Evolutionary conservation across 495 filamentous ascomycete genomes (phyloP).

Genomic region (Podospora australis): DNA sequence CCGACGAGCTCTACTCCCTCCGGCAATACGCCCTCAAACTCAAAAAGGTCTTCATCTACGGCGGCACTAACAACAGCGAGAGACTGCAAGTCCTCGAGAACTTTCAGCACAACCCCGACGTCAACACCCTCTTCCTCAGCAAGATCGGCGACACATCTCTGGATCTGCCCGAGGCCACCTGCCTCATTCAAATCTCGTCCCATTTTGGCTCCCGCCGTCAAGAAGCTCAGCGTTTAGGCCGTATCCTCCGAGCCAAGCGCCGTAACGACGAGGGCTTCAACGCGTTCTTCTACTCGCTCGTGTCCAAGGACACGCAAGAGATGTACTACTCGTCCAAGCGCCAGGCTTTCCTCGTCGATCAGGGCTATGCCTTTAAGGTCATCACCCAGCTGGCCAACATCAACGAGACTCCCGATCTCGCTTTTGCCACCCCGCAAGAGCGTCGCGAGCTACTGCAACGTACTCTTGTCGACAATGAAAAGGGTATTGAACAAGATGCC

Average conservation of each 20-base stretch:
- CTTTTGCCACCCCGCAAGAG: slow-evolving; percentile 73
- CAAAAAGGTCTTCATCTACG: slow-evolving; percentile 87
- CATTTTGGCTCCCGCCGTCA: slow-evolving; percentile 97
- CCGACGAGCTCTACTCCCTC: slow-evolving; percentile 94
- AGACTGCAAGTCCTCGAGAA: slow-evolving; percentile 88
- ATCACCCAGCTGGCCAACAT: slow-evolving; percentile 94
- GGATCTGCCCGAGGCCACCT: slow-evolving; percentile 93
- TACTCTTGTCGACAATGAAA: slow-evolving; percentile 88
- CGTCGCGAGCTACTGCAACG: slow-evolving; percentile 82
- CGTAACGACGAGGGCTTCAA: slow-evolving; percentile 99
- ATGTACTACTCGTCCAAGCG: slow-evolving; percentile 98
- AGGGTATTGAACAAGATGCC: slow-evolving; percentile 66
- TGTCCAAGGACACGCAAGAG: slow-evolving; percentile 94
- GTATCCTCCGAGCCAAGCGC: slow-evolving; percentile 92
- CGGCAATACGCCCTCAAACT: slow-evolving; percentile 78
- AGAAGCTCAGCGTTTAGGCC: slow-evolving; percentile 89
- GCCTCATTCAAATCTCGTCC: slow-evolving; percentile 95
- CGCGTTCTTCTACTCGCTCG: slow-evolving; percentile 97
- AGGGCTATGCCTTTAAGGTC: slow-evolving; percentile 98
- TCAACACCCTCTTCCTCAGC: slow-evolving; percentile 95
- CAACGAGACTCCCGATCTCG: slow-evolving; percentile 72
- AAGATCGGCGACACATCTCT: slow-evolving; percentile 98
- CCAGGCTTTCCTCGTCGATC: slow-evolving; percentile 96
- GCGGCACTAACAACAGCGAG: slow-evolving; percentile 79
- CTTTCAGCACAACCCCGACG: slow-evolving; percentile 87